phyloP scores from a whole-genome alignment of 331 rosid species.

The Malus hybrid region DNA sequence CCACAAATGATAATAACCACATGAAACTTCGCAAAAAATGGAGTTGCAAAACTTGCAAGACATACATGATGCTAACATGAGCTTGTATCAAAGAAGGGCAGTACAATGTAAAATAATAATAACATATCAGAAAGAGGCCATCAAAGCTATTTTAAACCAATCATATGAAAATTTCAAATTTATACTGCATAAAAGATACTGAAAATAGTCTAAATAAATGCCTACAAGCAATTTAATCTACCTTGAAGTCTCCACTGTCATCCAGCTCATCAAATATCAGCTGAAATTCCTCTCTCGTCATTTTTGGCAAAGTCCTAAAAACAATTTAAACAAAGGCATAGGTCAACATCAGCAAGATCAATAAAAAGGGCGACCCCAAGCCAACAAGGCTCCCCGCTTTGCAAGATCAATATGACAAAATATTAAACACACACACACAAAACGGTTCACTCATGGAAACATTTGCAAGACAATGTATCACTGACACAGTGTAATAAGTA shows the following conservation, averaged over 20 bases:
- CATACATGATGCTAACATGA: not conserved
- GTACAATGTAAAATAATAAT: not conserved
- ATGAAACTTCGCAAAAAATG: not conserved
- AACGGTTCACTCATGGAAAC: not conserved
- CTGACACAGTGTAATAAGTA: not conserved
- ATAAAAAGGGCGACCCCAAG: not conserved
- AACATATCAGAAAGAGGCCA: not conserved
- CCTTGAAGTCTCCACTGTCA: constrained; percentile 79
- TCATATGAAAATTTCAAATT: not conserved
- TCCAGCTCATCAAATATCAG: constrained; percentile 91
- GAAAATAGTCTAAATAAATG: not conserved
- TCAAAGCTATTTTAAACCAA: not conserved
- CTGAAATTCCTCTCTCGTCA: constrained; percentile 72
- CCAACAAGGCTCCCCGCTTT: not conserved
- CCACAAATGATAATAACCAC: not conserved
- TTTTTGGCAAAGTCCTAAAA: constrained; percentile 74
- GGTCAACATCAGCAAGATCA: constrained; percentile 20
- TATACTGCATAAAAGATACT: not conserved
- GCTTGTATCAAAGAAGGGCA: not conserved
- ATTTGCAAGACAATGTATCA: not conserved
- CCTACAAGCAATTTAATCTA: constrained; percentile 6
- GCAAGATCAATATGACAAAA: not conserved
- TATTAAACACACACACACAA: not conserved
- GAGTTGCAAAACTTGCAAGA: not conserved
- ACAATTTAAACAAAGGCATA: constrained; percentile 9